Evolutionary conservation across 176 grass and related monocot genomes (phyloP).

Genomic region (Zizania latifolia): DNA sequence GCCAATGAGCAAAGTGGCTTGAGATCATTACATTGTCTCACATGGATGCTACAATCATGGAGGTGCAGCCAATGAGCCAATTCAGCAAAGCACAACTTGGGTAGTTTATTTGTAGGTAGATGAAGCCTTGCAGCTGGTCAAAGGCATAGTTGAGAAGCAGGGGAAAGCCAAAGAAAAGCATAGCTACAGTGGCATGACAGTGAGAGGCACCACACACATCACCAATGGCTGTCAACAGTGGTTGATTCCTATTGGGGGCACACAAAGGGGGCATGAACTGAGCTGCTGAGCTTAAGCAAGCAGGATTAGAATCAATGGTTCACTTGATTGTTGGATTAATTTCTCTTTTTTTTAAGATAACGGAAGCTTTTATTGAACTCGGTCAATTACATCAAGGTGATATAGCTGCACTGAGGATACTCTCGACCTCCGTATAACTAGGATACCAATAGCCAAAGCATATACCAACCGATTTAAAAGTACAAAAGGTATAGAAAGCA

Average conservation of each 20-base stretch:
- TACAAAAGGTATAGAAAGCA: too few relatives aligned
- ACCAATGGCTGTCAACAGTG: neutral
- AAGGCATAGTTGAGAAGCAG: constrained; percentile 31
- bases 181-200: neutral
- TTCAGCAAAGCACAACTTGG: neutral
- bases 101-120: neutral
- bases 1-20: constrained; percentile 17
- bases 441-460: too few relatives aligned
- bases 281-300: neutral
- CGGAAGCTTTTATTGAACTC: too few relatives aligned
- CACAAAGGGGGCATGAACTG: neutral
- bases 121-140: neutral
- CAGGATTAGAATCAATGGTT: neutral
- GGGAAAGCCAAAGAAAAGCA: neutral
- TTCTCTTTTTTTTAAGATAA: too few relatives aligned
- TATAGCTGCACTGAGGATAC: too few relatives aligned
- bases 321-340: neutral
- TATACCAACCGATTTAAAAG: too few relatives aligned
- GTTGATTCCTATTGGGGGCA: neutral
- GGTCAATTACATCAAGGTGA: too few relatives aligned
- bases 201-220: neutral
- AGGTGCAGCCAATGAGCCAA: neutral
- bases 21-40: neutral
- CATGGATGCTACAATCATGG: neutral
- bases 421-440: too few relatives aligned